Evolutionary conservation across 306 rosid genomes (phyloP).

Genomic region (Dalbergia cultrata): DNA sequence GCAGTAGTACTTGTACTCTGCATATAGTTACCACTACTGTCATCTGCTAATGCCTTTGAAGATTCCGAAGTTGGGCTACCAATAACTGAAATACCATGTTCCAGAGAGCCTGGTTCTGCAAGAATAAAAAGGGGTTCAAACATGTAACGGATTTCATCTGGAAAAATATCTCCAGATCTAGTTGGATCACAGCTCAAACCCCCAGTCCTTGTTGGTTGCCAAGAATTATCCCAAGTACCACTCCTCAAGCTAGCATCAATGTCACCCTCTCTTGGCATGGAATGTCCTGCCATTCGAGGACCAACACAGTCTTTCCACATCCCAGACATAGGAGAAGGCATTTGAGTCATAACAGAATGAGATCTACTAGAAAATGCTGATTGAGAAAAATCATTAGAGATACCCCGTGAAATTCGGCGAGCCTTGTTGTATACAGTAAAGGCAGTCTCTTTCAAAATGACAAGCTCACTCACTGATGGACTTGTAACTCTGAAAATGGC

Average conservation of each 20-base stretch:
- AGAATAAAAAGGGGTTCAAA: constrained; percentile 98
- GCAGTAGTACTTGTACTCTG: constrained; percentile 64
- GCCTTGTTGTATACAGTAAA: constrained; percentile 95
- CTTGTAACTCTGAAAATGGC: constrained; percentile 92
- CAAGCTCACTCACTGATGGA: constrained; percentile 88
- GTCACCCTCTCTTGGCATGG: constrained; percentile 95
- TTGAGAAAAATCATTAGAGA: constrained; percentile 68
- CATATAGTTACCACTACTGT: constrained; percentile 72
- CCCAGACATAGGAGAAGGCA: constrained; percentile 86
- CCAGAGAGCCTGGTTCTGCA: constrained; percentile 93
- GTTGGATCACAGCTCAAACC: constrained; percentile 77
- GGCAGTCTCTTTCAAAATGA: constrained; percentile 90
- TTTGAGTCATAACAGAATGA: constrained; percentile 79
- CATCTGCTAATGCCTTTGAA: constrained; percentile 81
- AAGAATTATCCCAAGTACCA: constrained; percentile 91
- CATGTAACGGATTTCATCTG: constrained; percentile 87
- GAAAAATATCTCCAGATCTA: constrained; percentile 78
- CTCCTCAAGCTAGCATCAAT: constrained; percentile 93
- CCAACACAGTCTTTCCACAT: constrained; percentile 97
- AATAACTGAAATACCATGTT: constrained; percentile 75
- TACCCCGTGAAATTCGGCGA: constrained; percentile 90
- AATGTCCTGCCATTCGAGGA: constrained; percentile 85
- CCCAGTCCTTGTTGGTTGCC: constrained; percentile 87
- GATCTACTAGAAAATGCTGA: constrained; percentile 77
- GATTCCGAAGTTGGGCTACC: constrained; percentile 73